Base-by-base conservation (phyloP, 345 rosid genomes). In the Clarkia xantiana region DNA sequence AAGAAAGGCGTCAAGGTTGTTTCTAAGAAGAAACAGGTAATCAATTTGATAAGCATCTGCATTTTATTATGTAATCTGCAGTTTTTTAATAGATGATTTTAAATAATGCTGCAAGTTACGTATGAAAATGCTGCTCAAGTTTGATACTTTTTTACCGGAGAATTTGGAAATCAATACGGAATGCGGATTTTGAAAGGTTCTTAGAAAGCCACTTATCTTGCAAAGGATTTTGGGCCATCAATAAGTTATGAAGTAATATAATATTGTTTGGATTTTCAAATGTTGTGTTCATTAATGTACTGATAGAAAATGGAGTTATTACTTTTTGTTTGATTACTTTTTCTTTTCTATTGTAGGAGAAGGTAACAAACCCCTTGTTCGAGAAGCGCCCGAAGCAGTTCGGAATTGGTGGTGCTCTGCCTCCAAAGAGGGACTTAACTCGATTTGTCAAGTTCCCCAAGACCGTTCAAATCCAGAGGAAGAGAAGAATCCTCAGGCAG, bases 381-480 rank as follows among this genome's bases (percentile, higher is more conserved):
- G 82, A 82, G 69, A 86, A 78, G 61, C 53, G 81, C 22, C 74
- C 82, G 0, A 82, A 78, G 75, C 86, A 78, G 58, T 86, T 78
- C 14, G 86, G 96, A 15, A 86, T 86, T 0, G 77, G 84, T 1
- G 78, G 94, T 14, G 94, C 86, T 16, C 49, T 86, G 44, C 94
- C 96, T 1, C 90, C 96, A 0, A 83, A 86, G 76, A 83, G 72
- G 77, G 90, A 80, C 58, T 60, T 86, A 51, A 64, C 73, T 8
- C 59, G 82, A 0, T 83, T 74, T 45, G 80, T 82, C 49, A 82
- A 77, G 73, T 82, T 77, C 76, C 86, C 96, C 0, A 76, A 76
- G 47, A 53, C 57, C 1, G 77, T 80, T 64, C 71, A 76, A 11
- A 80, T 80, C 52, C 87, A 83, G 51, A 73, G 94, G 76, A 76